phyloP scores from a whole-genome alignment of 2,329 filamentous ascomycete genomes.

The Microdochium paspali region DNA sequence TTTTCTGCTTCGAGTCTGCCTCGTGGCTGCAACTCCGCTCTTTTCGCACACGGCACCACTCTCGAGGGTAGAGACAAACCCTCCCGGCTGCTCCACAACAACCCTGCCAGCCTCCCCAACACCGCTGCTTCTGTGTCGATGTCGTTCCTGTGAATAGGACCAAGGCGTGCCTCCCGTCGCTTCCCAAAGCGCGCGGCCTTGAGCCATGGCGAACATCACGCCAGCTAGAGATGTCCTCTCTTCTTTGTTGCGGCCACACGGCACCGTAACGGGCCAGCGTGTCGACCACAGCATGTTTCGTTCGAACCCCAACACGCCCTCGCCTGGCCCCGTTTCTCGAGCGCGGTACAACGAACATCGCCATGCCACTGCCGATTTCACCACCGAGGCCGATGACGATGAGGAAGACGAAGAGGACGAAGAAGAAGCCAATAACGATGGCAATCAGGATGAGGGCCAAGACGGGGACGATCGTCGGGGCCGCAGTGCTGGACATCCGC shows the following conservation, averaged over 20 bases:
- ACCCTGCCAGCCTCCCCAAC: neutral
- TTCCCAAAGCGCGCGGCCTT: neutral
- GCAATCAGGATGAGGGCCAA: slow-evolving; percentile 14
- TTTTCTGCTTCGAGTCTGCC: neutral
- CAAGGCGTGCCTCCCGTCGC: neutral
- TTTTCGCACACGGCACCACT: neutral
- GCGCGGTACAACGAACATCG: slow-evolving; percentile 28
- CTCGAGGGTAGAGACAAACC: neutral
- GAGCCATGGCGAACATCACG: slow-evolving; percentile 13
- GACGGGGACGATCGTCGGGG: slow-evolving; percentile 13
- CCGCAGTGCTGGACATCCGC: slow-evolving; percentile 12
- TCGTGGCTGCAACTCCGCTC: neutral
- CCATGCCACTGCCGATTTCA: slow-evolving; percentile 56
- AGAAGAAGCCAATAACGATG: slow-evolving; percentile 22
- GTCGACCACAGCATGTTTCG: slow-evolving; percentile 13
- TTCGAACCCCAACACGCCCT: slow-evolving; percentile 14
- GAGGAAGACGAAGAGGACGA: slow-evolving; percentile 27
- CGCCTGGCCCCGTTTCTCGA: slow-evolving; percentile 13
- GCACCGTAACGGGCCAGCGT: slow-evolving; percentile 8
- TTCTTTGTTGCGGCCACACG: slow-evolving; percentile 17
- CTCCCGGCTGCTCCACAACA: neutral
- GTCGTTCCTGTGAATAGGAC: neutral
- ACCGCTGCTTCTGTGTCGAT: neutral
- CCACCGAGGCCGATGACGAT: slow-evolving; percentile 49
- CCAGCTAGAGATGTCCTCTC: slow-evolving; percentile 21